Percentiles rank a stretch among this genome's conserved stretches.
Evolutionary conservation across 2,329 filamentous ascomycete species (phyloP).

Genomic region (Plectosphaerella cucumerina): DNA sequence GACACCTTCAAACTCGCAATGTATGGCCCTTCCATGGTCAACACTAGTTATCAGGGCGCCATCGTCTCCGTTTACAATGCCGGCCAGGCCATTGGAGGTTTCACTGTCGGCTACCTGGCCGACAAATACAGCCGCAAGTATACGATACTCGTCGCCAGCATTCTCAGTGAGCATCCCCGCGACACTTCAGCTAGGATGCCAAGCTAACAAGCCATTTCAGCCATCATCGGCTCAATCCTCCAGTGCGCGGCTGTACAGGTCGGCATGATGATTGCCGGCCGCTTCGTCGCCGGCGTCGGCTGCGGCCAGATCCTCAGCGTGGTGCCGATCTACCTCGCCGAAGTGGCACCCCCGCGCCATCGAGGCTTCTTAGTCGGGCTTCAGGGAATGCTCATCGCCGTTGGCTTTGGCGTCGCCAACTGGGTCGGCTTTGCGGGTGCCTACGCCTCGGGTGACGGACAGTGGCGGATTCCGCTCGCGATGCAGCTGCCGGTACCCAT

Average conservation of each 20-base stretch:
- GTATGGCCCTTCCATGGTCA: constrained; percentile 19
- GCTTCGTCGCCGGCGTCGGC: constrained; percentile 14
- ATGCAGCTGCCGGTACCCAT: constrained; percentile 18
- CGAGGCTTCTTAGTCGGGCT: constrained; percentile 20
- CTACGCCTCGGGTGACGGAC: constrained; percentile 20
- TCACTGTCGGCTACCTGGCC: constrained; percentile 23
- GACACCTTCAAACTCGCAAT: constrained; percentile 24
- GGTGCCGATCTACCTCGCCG: constrained; percentile 21
- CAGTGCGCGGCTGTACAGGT: constrained; percentile 18
- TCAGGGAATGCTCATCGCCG: constrained; percentile 16
- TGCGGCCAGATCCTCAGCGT: constrained; percentile 15
- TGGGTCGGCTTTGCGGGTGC: constrained; percentile 29
- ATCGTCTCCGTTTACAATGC: constrained; percentile 28
- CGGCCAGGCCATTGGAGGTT: constrained; percentile 22
- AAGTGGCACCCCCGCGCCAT: constrained; percentile 17
- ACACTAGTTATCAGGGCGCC: constrained; percentile 19
- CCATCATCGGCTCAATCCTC: constrained; percentile 15
- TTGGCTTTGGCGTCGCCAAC: constrained; percentile 24
- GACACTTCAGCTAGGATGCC: no score
- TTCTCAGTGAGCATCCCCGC: constrained; percentile 9
- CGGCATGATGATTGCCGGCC: constrained; percentile 29
- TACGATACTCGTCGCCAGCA: constrained; percentile 23
- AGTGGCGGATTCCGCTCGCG: constrained; percentile 21
- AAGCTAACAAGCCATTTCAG: constrained; percentile 1
- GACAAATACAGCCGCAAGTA: constrained; percentile 29